phyloP scores from a whole-genome alignment of 306 rosid species.

The Castanopsis chinensis region DNA sequence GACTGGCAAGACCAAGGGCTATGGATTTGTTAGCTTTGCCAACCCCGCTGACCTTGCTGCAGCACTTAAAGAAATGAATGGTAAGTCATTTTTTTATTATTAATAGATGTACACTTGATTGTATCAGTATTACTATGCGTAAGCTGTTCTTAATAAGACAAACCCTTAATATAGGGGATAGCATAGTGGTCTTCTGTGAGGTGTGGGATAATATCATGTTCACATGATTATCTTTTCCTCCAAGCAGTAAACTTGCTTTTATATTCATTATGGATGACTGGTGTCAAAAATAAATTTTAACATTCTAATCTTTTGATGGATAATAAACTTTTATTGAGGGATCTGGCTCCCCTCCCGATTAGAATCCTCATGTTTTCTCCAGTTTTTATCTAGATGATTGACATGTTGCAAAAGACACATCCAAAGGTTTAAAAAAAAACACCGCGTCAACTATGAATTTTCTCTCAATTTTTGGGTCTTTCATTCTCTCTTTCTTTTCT shows the following conservation, averaged over 20 bases:
- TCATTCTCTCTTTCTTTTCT: no score
- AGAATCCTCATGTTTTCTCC: no score
- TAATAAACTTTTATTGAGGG: no score
- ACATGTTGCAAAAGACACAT: no score
- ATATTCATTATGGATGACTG: neutral
- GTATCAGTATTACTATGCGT: neutral
- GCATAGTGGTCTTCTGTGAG: neutral
- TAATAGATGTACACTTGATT: neutral
- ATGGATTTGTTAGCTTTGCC: constrained; percentile 96
- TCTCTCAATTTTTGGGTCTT: no score
- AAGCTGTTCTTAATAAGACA: neutral
- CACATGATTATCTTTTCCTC: neutral
- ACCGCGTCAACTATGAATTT: no score
- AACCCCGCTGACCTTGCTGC: constrained; percentile 80
- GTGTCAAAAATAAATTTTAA: neutral
- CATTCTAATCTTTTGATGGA: neutral
- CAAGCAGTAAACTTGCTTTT: neutral
- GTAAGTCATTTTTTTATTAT: constrained; percentile 30
- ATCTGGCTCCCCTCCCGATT: no score
- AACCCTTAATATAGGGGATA: neutral
- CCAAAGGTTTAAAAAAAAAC: no score
- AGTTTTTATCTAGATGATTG: no score
- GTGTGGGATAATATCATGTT: neutral
- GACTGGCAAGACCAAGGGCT: constrained; percentile 96
- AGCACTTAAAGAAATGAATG: constrained; percentile 95